Base-by-base conservation (phyloP, 2,329 filamentous ascomycete species). In the Mariannaea elegans region DNA sequence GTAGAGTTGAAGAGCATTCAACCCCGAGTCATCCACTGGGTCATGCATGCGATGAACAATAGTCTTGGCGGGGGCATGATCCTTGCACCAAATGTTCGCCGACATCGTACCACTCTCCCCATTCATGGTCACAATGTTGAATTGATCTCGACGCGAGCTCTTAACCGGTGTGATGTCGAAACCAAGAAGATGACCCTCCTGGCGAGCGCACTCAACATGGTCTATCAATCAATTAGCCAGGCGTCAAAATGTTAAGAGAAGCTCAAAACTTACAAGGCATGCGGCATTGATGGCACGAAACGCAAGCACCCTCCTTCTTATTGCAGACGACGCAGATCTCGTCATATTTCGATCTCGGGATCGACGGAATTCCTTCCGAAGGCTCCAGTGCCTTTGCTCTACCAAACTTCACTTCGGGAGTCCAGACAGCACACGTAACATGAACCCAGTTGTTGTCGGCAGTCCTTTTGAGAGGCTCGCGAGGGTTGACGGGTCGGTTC, bases 371-470 rank as follows among this genome's bases (percentile, higher is more conserved):
- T 18, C 94, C 94, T 78, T 99, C 95, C 2, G 92, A 93, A 29
- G 93, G 90, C 67, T 93, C 91, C 31, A 99, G 80, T 16, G 90
- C 87, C 70, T 89, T 88, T 16, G 93, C 90, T 69, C 92, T 92
- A 63, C 91, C 94, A 75, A 97, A 99, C 72, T 94, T 95, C 70
- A 97, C 90, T 76, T 99, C 95, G 0, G 93, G 89, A 10, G 91
- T 94, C 88, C 92, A 98, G 16, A 97, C 82, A 1, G 95, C 94
- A 72, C 95, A 99, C 34, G 90, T 90, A 24, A 98, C 93, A 74
- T 99, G 95, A 14, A 97, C 92, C 95, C 95, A 99, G 72, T 98
- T 98, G 78, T 98, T 98, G 73, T 96, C 93, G 4, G 91, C 92
- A 0, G 95, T 99, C 47, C 92, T 88, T 78, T 99, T 99, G 63